These are phyloP conservation scores for Pythium apleroticum DNA, from an alignment of 352 stramenopile genomes.

Conservation along the genomic window DNA sequence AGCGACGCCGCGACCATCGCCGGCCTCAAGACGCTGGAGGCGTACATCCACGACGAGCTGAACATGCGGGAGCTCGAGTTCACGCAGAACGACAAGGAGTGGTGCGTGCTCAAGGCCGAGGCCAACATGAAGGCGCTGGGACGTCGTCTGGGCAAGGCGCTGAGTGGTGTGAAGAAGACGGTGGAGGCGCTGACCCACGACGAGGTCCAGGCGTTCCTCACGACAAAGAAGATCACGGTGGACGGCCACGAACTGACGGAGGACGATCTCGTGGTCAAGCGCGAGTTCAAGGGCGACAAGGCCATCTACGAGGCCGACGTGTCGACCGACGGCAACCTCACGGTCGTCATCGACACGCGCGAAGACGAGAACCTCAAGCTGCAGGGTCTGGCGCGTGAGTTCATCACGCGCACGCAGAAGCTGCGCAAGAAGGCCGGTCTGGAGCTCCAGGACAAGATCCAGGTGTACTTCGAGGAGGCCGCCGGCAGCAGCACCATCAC, in stretches of 20 bases:
- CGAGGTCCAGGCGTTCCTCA: slow-evolving; percentile 61
- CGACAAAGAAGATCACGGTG: slow-evolving; percentile 82
- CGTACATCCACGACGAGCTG: slow-evolving; percentile 97
- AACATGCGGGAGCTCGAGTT: slow-evolving; percentile 95
- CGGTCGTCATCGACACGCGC: slow-evolving; percentile 95
- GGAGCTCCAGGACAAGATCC: slow-evolving; percentile 94
- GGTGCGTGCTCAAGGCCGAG: slow-evolving; percentile 94
- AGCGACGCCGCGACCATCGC: slow-evolving; percentile 79
- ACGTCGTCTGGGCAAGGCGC: slow-evolving; percentile 96
- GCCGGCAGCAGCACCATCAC: slow-evolving; percentile 57
- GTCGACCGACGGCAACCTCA: slow-evolving; percentile 88
- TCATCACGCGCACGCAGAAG: slow-evolving; percentile 99
- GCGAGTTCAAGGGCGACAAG: slow-evolving; percentile 92
- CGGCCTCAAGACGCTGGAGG: slow-evolving; percentile 77
- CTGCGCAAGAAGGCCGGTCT: slow-evolving; percentile 96
- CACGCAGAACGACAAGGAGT: slow-evolving; percentile 85
- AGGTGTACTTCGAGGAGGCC: slow-evolving; percentile 93
- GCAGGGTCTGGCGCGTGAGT: slow-evolving; percentile 93
- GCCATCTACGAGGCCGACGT: slow-evolving; percentile 92
- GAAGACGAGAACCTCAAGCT: slow-evolving; percentile 95
- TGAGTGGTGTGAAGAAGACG: slow-evolving; percentile 90
- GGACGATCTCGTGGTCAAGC: slow-evolving; percentile 94
- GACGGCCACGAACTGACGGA: slow-evolving; percentile 72
- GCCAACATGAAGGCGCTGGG: slow-evolving; percentile 94
- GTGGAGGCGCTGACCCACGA: slow-evolving; percentile 74